Evolutionary conservation across 1,139 yeast genomes (phyloP).

Genomic region (Geotrichum phurueaensis): DNA sequence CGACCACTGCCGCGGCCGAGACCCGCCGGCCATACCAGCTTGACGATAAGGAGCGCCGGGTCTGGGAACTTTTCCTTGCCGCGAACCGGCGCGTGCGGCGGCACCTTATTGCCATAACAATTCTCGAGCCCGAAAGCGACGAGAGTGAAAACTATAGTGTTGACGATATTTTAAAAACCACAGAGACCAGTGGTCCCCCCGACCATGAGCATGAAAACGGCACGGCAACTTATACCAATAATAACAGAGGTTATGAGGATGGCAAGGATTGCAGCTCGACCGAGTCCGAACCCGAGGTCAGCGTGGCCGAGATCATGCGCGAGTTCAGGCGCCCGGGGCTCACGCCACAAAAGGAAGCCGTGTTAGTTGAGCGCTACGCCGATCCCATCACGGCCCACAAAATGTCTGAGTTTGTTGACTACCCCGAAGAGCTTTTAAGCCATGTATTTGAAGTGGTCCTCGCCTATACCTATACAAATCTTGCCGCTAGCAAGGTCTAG

Average conservation of each 20-base stretch:
- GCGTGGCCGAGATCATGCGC: slow-evolving; percentile 13
- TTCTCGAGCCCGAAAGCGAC: neutral
- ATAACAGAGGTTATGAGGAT: neutral
- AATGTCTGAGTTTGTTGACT: slow-evolving; percentile 11
- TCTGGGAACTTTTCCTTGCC: slow-evolving; percentile 8
- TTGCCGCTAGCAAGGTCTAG: neutral
- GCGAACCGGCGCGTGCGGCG: slow-evolving; percentile 5
- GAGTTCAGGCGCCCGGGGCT: slow-evolving; percentile 12
- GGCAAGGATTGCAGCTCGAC: neutral
- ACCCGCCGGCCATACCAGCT: neutral
- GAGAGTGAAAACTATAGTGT: neutral
- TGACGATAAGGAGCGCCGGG: slow-evolving; percentile 12
- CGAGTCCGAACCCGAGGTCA: neutral
- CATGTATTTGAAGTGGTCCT: slow-evolving; percentile 14
- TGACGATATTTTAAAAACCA: neutral
- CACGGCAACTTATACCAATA: neutral
- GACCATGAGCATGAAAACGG: neutral
- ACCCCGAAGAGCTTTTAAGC: slow-evolving; percentile 6
- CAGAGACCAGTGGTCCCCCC: neutral
- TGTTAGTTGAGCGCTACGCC: slow-evolving; percentile 7
- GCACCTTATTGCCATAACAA: neutral
- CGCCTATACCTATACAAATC: slow-evolving; percentile 7
- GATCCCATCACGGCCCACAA: slow-evolving; percentile 8
- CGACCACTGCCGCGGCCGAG: neutral
- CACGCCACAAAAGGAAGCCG: neutral